Conservation (phyloP, 1,284 basidiomycete genomes). For the Ceratobasidium theobromae region DNA sequence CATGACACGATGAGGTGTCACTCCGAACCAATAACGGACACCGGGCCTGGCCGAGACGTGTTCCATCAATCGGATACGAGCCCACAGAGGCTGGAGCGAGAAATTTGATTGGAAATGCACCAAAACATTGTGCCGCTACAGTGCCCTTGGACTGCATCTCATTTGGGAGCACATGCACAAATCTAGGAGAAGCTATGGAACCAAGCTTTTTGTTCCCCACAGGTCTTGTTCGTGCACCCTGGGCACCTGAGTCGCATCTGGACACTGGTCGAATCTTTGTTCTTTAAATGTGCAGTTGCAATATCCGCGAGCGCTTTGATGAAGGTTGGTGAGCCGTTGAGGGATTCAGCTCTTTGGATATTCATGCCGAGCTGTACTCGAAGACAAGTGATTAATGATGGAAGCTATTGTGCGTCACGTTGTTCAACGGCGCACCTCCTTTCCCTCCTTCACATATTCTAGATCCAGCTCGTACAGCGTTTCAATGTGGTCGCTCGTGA, state of each 20-base stretch:
- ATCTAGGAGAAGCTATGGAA: constrained; percentile 48
- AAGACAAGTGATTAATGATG: not conserved
- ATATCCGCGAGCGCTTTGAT: constrained; percentile 96
- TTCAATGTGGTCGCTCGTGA: constrained; percentile 99
- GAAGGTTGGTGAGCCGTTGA: constrained; percentile 98
- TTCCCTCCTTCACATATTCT: constrained; percentile 90
- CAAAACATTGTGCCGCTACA: not conserved
- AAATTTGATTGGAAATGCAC: not conserved
- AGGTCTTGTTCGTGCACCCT: constrained; percentile 87
- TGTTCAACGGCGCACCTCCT: constrained; percentile 62
- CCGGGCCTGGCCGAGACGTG: no score
- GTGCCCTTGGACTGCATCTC: no score
- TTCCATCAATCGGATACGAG: no score
- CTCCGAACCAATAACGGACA: no score
- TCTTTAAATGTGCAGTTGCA: constrained; percentile 75
- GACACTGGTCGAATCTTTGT: constrained; percentile 60
- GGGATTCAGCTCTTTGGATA: constrained; percentile 87
- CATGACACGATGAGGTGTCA: no score
- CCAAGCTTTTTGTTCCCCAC: constrained; percentile 86
- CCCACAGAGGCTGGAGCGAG: no score
- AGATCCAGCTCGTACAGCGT: constrained; percentile 96
- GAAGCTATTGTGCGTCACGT: not conserved
- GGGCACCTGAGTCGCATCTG: constrained; percentile 92
- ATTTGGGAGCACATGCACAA: not conserved
- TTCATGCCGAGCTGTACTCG: constrained; percentile 80